These are phyloP conservation scores for Myochromella boudieri DNA, from an alignment of 768 basidiomycete genomes.

Conservation along the genomic window DNA sequence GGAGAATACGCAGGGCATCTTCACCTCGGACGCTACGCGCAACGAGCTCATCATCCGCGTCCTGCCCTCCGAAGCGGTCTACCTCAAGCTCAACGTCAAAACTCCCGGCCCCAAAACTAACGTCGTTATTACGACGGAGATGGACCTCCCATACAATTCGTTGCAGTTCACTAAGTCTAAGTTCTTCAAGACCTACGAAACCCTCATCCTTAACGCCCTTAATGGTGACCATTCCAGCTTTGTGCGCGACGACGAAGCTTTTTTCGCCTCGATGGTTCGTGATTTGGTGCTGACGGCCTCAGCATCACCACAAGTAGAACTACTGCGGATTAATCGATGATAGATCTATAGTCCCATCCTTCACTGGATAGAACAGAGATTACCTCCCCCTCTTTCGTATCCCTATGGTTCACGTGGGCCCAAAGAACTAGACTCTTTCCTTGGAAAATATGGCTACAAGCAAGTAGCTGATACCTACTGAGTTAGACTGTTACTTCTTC, in stretches of 20 bases:
- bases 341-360: slow-evolving; percentile 93
- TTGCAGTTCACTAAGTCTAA: slow-evolving; percentile 84
- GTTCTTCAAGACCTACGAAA: slow-evolving; percentile 97
- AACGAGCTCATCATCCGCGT: slow-evolving; percentile 98
- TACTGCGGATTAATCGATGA: not conserved
- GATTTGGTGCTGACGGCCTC: too few relatives aligned
- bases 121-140: slow-evolving; percentile 92
- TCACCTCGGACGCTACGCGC: slow-evolving; percentile 91
- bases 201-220: slow-evolving; percentile 91
- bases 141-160: slow-evolving; percentile 99
- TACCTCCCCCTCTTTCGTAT: slow-evolving; percentile 74
- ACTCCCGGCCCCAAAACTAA: slow-evolving; percentile 86
- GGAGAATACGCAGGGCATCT: slow-evolving; percentile 95
- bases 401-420: slow-evolving; percentile 97
- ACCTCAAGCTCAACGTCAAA: slow-evolving; percentile 96
- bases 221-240: slow-evolving; percentile 99
- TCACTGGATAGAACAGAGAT: slow-evolving; percentile 88
- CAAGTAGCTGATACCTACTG: slow-evolving; percentile 72
- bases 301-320: not conserved
- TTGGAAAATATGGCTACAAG: slow-evolving; percentile 73
- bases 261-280: slow-evolving; percentile 95
- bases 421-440: slow-evolving; percentile 74
- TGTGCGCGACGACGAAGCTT: slow-evolving; percentile 95
- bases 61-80: slow-evolving; percentile 94
- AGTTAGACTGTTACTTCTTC: slow-evolving; percentile 35